Base-by-base conservation (phyloP, 1,284 basidiomycete genomes). In the Cutaneotrichosporon dermatis region DNA sequence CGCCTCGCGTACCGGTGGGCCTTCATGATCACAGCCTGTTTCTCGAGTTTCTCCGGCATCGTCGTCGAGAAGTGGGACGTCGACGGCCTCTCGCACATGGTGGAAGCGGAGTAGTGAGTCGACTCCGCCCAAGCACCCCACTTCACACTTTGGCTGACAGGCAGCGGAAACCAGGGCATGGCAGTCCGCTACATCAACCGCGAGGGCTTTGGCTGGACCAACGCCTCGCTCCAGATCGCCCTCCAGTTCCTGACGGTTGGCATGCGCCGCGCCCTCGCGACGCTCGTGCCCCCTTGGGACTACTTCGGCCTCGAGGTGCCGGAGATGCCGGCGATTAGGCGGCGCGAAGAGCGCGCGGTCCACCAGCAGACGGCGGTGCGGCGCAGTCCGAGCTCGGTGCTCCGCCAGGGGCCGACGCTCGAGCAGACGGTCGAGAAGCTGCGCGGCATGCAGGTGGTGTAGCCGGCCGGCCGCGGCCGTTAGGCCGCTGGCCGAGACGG, bases 61-160 rank as follows among this genome's bases (percentile, higher is more conserved):
- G 93, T 98, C 3, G 92, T 94, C 0, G 94, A 98, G 81, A 98
- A 98, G 87, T 98, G 97, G 74, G 94, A 99, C 71, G 95, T 93
- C 0, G 51, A 48, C 15, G 51, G 39, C 25, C 42, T 58, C 36
- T 51, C 55, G 39, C 49, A 55, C 35, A 36, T 50, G 34, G 40
- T 51, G 33, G 10, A 42, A 25, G 59, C 63, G 66, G 55, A 69
- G 54, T 25, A n/a, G 25, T 25, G 25, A 25, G 25, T 25, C 25
- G 25, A 25, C 25, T 25, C 25, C 3, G n/a, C n/a, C n/a, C n/a
- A n/a, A 25, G 25, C 25, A 25, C 25, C 25, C 25, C 25, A 25
- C 25, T 2, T 25, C 3, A 25, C 2, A n/a, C n/a, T n/a, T 25
- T 25, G 25, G 25, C 25, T 25, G 3, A 25, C 25, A 25, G 3